Evolutionary conservation across 2,329 filamentous ascomycete species (phyloP), one percentile per base, ranked within the genome.

Genomic region (Colletotrichum sp.): DNA sequence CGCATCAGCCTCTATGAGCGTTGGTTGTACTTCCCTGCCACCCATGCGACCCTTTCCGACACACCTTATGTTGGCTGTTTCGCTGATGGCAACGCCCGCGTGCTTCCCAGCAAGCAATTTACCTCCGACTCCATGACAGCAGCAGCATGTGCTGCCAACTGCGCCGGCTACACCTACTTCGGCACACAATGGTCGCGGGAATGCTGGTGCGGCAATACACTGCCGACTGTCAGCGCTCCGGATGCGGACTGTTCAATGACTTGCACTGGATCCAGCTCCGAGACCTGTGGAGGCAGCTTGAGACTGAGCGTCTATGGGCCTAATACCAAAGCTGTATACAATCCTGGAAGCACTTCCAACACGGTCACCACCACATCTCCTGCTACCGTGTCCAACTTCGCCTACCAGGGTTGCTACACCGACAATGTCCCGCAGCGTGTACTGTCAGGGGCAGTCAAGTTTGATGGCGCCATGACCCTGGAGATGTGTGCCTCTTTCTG

Each of bases 151-250:
- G 80, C 87, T n/a, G 71, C 77, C 6, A 84, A 82, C 74, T 88
- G 87, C 77, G 77, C 80, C 7, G 84, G 83, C 15, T 87, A 82
- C 76, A 80, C 81, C 3, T 88, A 86, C 75, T 88, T 83, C 71
- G 88, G 88, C 57, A 79, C 88, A 43, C 87, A 89, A 77, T 89
- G 89, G 77, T 82, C 83, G 55, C 79, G 84, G 6, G 86, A 89
- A 78, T 74, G 72, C 77, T 88, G 82, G 77, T 86, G 85, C 72
- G 86, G 86, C 10, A 83, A 86, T 64, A 78, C 80, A 39, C 82
- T 87, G 72, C 82, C 82, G 65, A 73, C 80, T 12, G 84, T 76
- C 21, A 83, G 82, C 48, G 83, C 80, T 6, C 73, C 81, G 1
- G 78, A 74, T 28, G 72, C 70, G 2, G 85, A 87, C 18, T 88